Evolutionary conservation across 164 flowering plant genomes (phyloP), one percentile per base, ranked within the genome.

Genomic region (Tinospora cordifolia): DNA sequence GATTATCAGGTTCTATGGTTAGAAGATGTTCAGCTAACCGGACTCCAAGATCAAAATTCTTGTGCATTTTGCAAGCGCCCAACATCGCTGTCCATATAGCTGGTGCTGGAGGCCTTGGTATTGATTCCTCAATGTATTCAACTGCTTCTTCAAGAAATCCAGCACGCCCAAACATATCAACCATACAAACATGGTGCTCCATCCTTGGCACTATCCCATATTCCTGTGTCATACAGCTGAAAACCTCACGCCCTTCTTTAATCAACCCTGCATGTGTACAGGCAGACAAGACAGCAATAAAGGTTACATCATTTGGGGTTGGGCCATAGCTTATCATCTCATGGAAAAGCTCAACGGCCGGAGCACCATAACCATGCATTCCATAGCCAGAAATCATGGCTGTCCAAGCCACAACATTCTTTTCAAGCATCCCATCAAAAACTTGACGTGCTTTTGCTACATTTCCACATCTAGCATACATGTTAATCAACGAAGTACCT

Each of bases 11-110:
- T 63, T 88, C 89, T 14, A 78, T 19, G 9, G 79, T 75, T 65
- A 87, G 66, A 22, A 90, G 89, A 71, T 76, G 81, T 73, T 88
- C 89, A 0, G 88, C 92, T 13, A 79, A 88, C 71, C 77, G 47
- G 0, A 79, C 85, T 27, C 92, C 89, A 25, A 87, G 74, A 30
- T 85, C 84, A 14, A 84, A 80, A 65, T 85, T 82, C 78, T 83
- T 87, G 63, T 90, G 92, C 88, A 90, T 81, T 79, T 87, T 88
- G 81, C 96, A 90, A 1, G 93, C 89, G 19, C 90, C 92, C 21
- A 88, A 89, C 89, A 90, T 75, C 27, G 96, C 89, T 21, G 93
- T 88, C 89, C 89, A 88, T 21, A 88, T 72, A 6, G 91, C 89
- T 0, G 91, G 84, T 30, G 80, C 76, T 46, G 87, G 79, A 74